phyloP scores from a whole-genome alignment of 352 stramenopile genomes.

The Pythium phragmitis region DNA sequence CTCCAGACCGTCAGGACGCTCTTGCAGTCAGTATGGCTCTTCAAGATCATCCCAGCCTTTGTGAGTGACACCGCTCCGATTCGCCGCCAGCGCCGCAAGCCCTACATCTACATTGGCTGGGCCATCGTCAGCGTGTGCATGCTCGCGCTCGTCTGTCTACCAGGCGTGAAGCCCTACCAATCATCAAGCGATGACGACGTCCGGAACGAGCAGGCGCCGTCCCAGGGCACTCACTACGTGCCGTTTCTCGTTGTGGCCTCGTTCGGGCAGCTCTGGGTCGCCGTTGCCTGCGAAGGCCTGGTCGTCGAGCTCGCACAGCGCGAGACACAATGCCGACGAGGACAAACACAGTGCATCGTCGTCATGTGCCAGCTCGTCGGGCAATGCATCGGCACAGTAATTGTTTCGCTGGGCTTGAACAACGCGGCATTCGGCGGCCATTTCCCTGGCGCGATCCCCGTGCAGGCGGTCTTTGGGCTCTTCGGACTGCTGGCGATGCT shows the following conservation, averaged over 20 bases:
- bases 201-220: neutral
- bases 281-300: conserved; percentile 23
- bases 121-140: conserved; percentile 10
- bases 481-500: conserved; percentile 7
- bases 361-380: conserved; percentile 21
- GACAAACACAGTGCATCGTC: conserved; percentile 14
- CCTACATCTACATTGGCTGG: conserved; percentile 31
- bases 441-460: conserved; percentile 14
- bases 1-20: conserved; percentile 2
- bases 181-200: neutral
- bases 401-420: conserved; percentile 5
- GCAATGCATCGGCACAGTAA: neutral
- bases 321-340: conserved; percentile 20
- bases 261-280: conserved; percentile 11
- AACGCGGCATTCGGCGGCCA: conserved; percentile 16
- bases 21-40: conserved; percentile 14
- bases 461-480: conserved; percentile 9
- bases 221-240: neutral
- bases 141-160: conserved; percentile 4
- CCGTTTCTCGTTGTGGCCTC: conserved; percentile 13
- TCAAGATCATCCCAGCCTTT: conserved; percentile 25
- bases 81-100: conserved; percentile 23
- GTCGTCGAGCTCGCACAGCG: conserved; percentile 29
- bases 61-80: conserved; percentile 26
- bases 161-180: neutral